Percentiles rank a stretch among this genome's conserved stretches.
phyloP scores from a whole-genome alignment of 1,284 basidiomycete species.

The Apiotrichum siamense region DNA sequence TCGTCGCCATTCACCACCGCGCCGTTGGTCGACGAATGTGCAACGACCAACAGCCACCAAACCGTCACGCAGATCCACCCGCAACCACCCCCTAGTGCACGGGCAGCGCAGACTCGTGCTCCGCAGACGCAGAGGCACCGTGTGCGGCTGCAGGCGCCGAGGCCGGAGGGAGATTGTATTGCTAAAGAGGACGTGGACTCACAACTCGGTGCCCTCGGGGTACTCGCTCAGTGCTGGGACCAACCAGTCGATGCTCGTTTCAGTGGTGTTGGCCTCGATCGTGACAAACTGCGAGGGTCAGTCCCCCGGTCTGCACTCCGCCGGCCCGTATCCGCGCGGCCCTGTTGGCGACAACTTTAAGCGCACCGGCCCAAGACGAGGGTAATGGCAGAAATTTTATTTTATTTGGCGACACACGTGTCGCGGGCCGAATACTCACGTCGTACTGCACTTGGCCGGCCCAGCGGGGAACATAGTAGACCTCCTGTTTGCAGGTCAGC shows the following conservation, averaged over 20 bases:
- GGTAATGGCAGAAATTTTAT: background rate
- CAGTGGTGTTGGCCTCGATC: slow-evolving; percentile 19
- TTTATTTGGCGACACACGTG: background rate
- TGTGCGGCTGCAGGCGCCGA: too few species aligned
- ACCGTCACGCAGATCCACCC: too few species aligned
- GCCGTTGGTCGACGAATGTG: too few species aligned
- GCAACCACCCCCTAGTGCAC: too few species aligned
- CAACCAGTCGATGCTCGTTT: slow-evolving; percentile 16
- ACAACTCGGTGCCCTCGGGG: slow-evolving; percentile 30
- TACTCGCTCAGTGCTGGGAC: slow-evolving; percentile 19
- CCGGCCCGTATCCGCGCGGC: background rate
- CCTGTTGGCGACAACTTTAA: too few species aligned
- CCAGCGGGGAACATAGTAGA: slow-evolving; percentile 35
- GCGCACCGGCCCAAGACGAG: too few species aligned
- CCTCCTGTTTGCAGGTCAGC: slow-evolving; percentile 9
- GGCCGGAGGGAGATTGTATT: background rate
- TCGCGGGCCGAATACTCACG: slow-evolving; percentile 15
- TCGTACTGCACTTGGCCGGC: slow-evolving; percentile 21
- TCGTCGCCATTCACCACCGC: too few species aligned
- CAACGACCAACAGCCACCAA: too few species aligned
- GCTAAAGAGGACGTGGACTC: slow-evolving; percentile 5
- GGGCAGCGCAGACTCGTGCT: too few species aligned
- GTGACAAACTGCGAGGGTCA: slow-evolving; percentile 14
- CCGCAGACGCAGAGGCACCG: too few species aligned
- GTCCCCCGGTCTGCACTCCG: too few species aligned